Evolutionary conservation across 106 monocot genomes (phyloP), one percentile per base, ranked within the genome.

Genomic region (Dendrobium catenatum): DNA sequence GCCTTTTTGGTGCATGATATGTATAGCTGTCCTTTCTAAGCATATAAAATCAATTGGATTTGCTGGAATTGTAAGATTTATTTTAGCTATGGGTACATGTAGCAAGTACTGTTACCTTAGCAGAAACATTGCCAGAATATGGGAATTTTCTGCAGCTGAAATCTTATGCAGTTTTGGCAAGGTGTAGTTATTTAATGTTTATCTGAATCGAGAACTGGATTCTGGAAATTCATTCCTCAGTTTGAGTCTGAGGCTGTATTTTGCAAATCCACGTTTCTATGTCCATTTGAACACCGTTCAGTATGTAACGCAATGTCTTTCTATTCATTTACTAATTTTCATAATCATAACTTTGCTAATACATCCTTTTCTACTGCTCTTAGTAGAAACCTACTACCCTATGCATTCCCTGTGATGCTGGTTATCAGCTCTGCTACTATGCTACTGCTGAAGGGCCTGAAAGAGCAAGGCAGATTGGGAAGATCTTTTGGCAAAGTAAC

Each of bases 381-480:
- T 72, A 2, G 24, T 85, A 93, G 95, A 83, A 95, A 99, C 82
- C 72, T 99, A 80, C 88, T 99, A 20, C 75, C 77, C 19, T 95
- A 89, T 79, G 81, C 89, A 72, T 83, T 99, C 47, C 95, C 98
- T 41, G 33, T 77, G n/a, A 79, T 84, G 18, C 84, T 95, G 78
- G 79, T 91, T 42, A 68, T 84, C 47, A 80, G 88, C 72, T 90
- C 91, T 18, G 80, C 47, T 68, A 37, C 87, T 42, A 86, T 99
- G 91, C 88, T 99, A 41, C 81, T 95, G 70, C 49, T 99, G 68
- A 99, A 89, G 84, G 85, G 83, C 18, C 87, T 99, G 22, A 95
- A 89, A 85, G 91, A 91, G 79, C 98, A 99, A 84, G 98, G 98
- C 8, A 89, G 98, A 46, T 79, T 99, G 44, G 95, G 98, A 78